phyloP scores from a whole-genome alignment of 176 grass and related monocot genomes.

The Cenchrus fungigraminus region DNA sequence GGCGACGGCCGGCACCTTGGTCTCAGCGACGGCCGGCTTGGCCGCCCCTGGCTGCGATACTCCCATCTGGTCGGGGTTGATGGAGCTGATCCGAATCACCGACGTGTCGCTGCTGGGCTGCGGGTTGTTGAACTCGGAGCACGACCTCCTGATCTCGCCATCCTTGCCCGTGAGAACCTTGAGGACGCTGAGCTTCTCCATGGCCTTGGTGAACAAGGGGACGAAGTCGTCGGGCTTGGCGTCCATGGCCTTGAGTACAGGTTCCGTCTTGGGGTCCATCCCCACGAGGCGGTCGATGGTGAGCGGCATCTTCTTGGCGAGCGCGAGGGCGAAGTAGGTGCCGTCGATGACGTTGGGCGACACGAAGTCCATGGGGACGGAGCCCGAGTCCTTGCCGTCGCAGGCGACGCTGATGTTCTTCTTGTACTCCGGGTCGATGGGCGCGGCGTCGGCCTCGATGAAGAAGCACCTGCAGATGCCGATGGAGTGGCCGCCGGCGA shows the following conservation, averaged over 20 bases:
- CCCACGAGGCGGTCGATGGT: constrained; percentile 57
- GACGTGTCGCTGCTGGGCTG: background rate
- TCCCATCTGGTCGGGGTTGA: background rate
- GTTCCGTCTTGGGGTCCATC: constrained; percentile 27
- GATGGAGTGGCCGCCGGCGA: constrained; percentile 72
- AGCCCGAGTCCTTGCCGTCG: constrained; percentile 7
- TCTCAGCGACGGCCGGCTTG: no score
- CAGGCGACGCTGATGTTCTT: constrained; percentile 43
- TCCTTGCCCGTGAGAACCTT: constrained; percentile 59
- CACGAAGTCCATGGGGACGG: constrained; percentile 45
- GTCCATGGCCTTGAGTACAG: constrained; percentile 33
- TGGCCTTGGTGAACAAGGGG: constrained; percentile 45
- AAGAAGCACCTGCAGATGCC: constrained; percentile 62
- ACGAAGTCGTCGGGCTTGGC: constrained; percentile 36
- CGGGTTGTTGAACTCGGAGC: constrained; percentile 57
- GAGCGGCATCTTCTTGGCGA: constrained; percentile 58
- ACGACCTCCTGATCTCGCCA: constrained; percentile 58
- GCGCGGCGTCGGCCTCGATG: constrained; percentile 52
- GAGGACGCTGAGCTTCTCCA: constrained; percentile 54
- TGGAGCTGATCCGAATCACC: constrained; percentile 47
- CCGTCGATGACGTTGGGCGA: constrained; percentile 45
- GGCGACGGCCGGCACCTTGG: no score
- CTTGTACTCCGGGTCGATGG: constrained; percentile 38
- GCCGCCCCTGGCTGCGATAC: no score
- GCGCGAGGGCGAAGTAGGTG: constrained; percentile 47